Evolutionary conservation across 1,284 basidiomycete species (phyloP), one percentile per base, ranked within the genome.

Genomic region (Leccinum subrobustum): DNA sequence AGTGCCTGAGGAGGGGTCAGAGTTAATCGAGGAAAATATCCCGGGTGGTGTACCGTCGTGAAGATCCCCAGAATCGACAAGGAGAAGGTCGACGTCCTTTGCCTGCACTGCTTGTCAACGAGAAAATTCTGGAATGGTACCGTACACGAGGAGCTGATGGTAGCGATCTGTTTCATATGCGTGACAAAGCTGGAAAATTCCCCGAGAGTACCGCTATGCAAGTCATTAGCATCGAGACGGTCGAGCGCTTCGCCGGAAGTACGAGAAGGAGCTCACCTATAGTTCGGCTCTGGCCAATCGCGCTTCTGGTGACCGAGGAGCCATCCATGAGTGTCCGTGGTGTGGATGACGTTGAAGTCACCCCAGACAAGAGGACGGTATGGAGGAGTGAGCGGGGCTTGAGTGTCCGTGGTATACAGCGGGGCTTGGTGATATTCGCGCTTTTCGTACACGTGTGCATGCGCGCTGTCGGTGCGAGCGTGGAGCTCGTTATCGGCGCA

Each of bases 131-230:
- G 33, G 29, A 27, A 51, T 37, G 11, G 23, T 33, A 1, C 37
- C 29, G 29, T 31, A 52, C 20, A 20, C 12, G 1, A 27, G 62
- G 16, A 35, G 73, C 81, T 51, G 63, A 83, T 82, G 54, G 78
- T 60, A 2, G 93, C 91, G 53, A 88, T 78, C 53, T 81, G 68
- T 72, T 93, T 91, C 90, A 95, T 92, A 64, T 92, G 91, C 6
- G 81, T 70, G 16, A 92, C 89, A 65, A 95, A 95, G 23, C 87
- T 90, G 31, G 89, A 81, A 70, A 93, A 92, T 63, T 91, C 88
- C 7, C 93, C 93, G 52, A 91, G 84, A 68, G 91, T 87, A 18
- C 88, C 92, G 65, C 87, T 82, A 50, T 20, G 14, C n/a, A 57
- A 25, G 20, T 2, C 50, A 37, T 69, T 42, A 64, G 54, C 9